A percentile compares a stretch with the other conserved stretches of the same genome.
Conservation (phyloP, 78 protist genomes). For the Dictyostelium discoideum region dicty_2.7 NC_007088.5:6451001-6451500, state of each 20-base stretch:
- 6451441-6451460: background rate
- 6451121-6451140: constrained; percentile 56
- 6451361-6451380: constrained; percentile 85
- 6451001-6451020: background rate
- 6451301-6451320: constrained; percentile 76
- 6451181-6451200: constrained; percentile 36
- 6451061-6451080: constrained; percentile 51
- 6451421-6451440: constrained; percentile 6
- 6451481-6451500: constrained; percentile 84
- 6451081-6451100: constrained; percentile 51
- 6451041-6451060: background rate
- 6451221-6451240: constrained; percentile 33
- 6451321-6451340: constrained; percentile 76
- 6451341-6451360: constrained; percentile 70
- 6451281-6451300: constrained; percentile 47
- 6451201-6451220: background rate
- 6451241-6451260: constrained; percentile 59
- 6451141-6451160: constrained; percentile 59
- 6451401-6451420: constrained; percentile 79
- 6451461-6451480: constrained; percentile 78
- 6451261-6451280: constrained; percentile 1
- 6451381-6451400: constrained; percentile 79
- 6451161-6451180: constrained; percentile 43
- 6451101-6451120: constrained; percentile 28
- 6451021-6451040: background rate